These are phyloP conservation scores for Mikania micrantha DNA, from an alignment of 129 eudicot species.

Conservation along the genomic window DNA sequence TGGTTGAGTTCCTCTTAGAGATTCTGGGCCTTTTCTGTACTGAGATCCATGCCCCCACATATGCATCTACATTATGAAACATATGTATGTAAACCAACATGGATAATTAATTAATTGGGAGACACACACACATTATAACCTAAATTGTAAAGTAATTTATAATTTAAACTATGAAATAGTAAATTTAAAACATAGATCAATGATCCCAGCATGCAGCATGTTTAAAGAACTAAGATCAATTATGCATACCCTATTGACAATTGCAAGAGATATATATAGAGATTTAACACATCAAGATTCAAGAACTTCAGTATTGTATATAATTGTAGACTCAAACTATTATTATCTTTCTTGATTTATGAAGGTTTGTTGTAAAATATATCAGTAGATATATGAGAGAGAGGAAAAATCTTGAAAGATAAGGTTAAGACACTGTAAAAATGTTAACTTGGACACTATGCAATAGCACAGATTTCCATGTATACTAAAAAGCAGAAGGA, in stretches of 20 bases:
- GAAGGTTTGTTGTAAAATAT: neutral
- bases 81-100: neutral
- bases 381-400: constrained; percentile 7
- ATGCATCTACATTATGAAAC: constrained; percentile 46
- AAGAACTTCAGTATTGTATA: neutral
- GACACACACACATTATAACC: neutral
- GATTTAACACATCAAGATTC: neutral
- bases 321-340: neutral
- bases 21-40: constrained; percentile 69
- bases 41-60: constrained; percentile 96
- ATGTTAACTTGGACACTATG: constrained; percentile 26
- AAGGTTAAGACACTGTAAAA: constrained; percentile 32
- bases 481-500: constrained; percentile 53
- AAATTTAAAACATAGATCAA: neutral
- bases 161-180: constrained; percentile 3
- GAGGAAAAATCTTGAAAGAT: neutral
- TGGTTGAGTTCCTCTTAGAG: constrained; percentile 60
- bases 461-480: constrained; percentile 54
- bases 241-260: neutral
- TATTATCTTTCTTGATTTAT: neutral
- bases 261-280: neutral
- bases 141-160: neutral
- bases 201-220: neutral
- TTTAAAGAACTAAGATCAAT: neutral
- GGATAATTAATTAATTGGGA: neutral